Conservation (phyloP, 495 filamentous ascomycete species). For the Umbilicaria muhlenbergii region DNA sequence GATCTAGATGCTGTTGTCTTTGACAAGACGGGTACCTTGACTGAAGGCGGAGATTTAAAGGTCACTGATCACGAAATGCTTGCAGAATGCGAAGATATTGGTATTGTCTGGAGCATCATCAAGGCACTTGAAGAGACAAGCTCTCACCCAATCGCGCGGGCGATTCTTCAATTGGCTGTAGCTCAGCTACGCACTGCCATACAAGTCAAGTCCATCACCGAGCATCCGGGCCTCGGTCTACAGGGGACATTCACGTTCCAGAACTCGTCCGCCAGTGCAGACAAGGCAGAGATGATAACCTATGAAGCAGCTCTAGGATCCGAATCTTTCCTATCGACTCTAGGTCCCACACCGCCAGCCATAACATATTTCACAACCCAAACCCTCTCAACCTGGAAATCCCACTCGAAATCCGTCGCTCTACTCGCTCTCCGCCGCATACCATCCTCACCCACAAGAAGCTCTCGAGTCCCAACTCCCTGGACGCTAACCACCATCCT, state of each 20-base stretch:
- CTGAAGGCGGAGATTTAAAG: slow-evolving; percentile 63
- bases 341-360: slow-evolving; percentile 13
- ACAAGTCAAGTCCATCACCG: slow-evolving; percentile 36
- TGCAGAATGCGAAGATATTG: slow-evolving; percentile 20
- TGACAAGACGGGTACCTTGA: slow-evolving; percentile 92
- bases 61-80: slow-evolving; percentile 58
- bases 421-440: slow-evolving; percentile 40
- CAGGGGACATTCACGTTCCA: slow-evolving; percentile 46
- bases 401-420: slow-evolving; percentile 56
- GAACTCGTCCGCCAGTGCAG: slow-evolving; percentile 1
- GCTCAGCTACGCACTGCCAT: slow-evolving; percentile 16
- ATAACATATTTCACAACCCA: slow-evolving; percentile 24
- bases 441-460: slow-evolving; percentile 1
- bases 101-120: slow-evolving; percentile 35
- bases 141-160: slow-evolving; percentile 75
- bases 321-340: slow-evolving; percentile 47
- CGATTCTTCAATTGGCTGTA: slow-evolving; percentile 55
- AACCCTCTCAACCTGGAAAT: slow-evolving; percentile 49
- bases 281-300: slow-evolving; percentile 4
- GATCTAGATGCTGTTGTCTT: slow-evolving; percentile 77
- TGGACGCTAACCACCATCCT: slow-evolving; percentile 33
- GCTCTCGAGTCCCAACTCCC: slow-evolving; percentile 13
- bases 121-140: slow-evolving; percentile 65
- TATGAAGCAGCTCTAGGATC: slow-evolving; percentile 73
- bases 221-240: slow-evolving; percentile 72